Conservation (phyloP, 1,284 basidiomycete genomes). For the Pseudozyma thailandica region DNA sequence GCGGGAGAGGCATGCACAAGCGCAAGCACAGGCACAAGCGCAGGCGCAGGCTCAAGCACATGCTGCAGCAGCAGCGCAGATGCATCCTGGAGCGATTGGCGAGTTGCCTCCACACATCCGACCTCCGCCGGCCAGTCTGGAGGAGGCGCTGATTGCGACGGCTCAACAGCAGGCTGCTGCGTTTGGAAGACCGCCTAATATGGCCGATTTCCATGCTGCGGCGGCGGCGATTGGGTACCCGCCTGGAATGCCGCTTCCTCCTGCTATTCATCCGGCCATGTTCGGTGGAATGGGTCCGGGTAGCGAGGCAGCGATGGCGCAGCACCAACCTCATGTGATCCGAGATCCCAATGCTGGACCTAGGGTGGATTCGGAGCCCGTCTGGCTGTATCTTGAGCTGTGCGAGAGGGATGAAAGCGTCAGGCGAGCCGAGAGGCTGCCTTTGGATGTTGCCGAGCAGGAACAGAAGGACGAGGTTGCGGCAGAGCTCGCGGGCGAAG, state of each 20-base stretch:
- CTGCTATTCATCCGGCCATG: slow-evolving; percentile 34
- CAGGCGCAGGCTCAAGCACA: slow-evolving; percentile 46
- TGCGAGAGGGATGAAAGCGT: slow-evolving; percentile 58
- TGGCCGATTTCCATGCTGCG: slow-evolving; percentile 47
- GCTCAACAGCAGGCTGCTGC: slow-evolving; percentile 44
- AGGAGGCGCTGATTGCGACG: slow-evolving; percentile 40
- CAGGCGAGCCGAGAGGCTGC: slow-evolving; percentile 27
- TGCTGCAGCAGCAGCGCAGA: slow-evolving; percentile 28
- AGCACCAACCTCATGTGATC: slow-evolving; percentile 37
- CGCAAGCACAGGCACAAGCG: slow-evolving; percentile 38
- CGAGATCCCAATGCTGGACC: slow-evolving; percentile 56
- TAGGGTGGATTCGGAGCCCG: slow-evolving; percentile 63
- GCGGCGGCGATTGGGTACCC: slow-evolving; percentile 42
- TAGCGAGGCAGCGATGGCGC: slow-evolving; percentile 15
- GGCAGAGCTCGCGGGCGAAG: slow-evolving; percentile 11
- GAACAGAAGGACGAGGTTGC: slow-evolving; percentile 29
- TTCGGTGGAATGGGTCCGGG: slow-evolving; percentile 26
- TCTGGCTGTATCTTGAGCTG: slow-evolving; percentile 64
- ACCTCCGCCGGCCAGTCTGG: slow-evolving; percentile 33
- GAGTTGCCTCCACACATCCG: slow-evolving; percentile 33
- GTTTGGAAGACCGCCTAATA: slow-evolving; percentile 31
- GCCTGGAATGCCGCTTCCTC: slow-evolving; percentile 37
- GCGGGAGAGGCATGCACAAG: slow-evolving; percentile 33
- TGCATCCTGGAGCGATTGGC: slow-evolving; percentile 27
- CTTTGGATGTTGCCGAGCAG: slow-evolving; percentile 23